A percentile compares a stretch with the other conserved stretches of the same genome.
These are phyloP conservation scores for Pogostemon cablin DNA, from an alignment of 257 asterid genomes.

Conservation along the genomic window DNA sequence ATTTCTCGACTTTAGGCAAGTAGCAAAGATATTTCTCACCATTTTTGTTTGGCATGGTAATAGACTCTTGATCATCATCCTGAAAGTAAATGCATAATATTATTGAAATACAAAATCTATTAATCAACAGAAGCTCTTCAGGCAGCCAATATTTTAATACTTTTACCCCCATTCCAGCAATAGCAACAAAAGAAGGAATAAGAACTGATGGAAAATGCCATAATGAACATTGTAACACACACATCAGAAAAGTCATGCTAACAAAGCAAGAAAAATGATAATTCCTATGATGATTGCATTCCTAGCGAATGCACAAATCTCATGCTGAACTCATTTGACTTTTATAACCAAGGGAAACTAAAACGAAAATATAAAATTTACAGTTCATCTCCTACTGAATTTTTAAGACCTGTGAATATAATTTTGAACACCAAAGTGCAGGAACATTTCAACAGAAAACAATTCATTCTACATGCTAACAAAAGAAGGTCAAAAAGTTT, in stretches of 20 bases:
- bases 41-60: slow-evolving; percentile 69
- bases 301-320: background rate
- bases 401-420: slow-evolving; percentile 4
- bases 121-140: slow-evolving; percentile 14
- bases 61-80: slow-evolving; percentile 88
- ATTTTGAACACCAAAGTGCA: slow-evolving; percentile 4
- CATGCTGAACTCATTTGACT: slow-evolving; percentile 3
- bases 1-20: slow-evolving; percentile 86
- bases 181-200: background rate
- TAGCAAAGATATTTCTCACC: slow-evolving; percentile 88
- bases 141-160: background rate
- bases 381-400: slow-evolving; percentile 8
- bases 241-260: background rate
- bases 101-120: slow-evolving; percentile 18
- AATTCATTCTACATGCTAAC: slow-evolving; percentile 12
- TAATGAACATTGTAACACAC: background rate
- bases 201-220: slow-evolving; percentile 8
- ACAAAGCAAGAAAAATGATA: slow-evolving; percentile 2
- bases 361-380: background rate
- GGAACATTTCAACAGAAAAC: background rate
- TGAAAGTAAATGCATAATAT: slow-evolving; percentile 33
- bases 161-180: slow-evolving; percentile 2
- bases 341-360: background rate
- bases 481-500: background rate
- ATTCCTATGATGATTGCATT: slow-evolving; percentile 6